These are phyloP conservation scores for Secale cereale DNA, from an alignment of 176 grass and related monocot species.

Conservation along the genomic window DNA sequence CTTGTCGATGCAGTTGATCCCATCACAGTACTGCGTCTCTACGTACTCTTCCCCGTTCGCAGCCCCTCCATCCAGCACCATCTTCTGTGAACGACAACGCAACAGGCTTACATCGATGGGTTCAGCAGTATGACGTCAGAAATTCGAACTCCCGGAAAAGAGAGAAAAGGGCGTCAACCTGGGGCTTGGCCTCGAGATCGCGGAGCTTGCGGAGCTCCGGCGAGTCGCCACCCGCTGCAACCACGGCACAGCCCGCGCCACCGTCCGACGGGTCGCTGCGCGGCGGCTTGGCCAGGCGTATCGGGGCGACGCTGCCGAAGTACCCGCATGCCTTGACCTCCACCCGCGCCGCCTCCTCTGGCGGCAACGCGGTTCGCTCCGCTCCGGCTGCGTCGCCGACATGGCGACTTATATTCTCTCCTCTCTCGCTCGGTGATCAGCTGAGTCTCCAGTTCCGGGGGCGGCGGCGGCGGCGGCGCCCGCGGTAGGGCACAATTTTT, in stretches of 20 bases:
- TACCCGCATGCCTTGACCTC: slow-evolving; percentile 63
- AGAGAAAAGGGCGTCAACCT: too few species aligned
- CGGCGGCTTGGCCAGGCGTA: slow-evolving; percentile 46
- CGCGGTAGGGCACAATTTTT: too few species aligned
- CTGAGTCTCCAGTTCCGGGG: neutral
- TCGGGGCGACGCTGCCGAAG: slow-evolving; percentile 66
- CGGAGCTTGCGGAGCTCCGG: slow-evolving; percentile 70
- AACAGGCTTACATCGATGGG: slow-evolving; percentile 8
- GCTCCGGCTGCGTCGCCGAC: slow-evolving; percentile 53
- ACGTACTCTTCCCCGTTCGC: slow-evolving; percentile 67
- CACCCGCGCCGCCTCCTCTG: slow-evolving; percentile 62
- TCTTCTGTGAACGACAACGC: slow-evolving; percentile 39
- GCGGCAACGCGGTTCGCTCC: slow-evolving; percentile 65
- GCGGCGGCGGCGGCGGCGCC: too few species aligned
- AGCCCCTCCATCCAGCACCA: slow-evolving; percentile 52
- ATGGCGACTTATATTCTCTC: neutral
- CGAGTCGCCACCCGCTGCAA: slow-evolving; percentile 1
- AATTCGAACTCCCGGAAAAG: neutral
- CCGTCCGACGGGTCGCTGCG: slow-evolving; percentile 15
- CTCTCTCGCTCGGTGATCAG: neutral
- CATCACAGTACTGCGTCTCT: slow-evolving; percentile 60
- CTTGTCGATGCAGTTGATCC: slow-evolving; percentile 64
- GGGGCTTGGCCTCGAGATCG: slow-evolving; percentile 32
- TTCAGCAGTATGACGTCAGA: neutral
- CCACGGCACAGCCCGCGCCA: neutral